Conservation (phyloP, 345 rosid species). For the Lepidium didymum region DNA sequence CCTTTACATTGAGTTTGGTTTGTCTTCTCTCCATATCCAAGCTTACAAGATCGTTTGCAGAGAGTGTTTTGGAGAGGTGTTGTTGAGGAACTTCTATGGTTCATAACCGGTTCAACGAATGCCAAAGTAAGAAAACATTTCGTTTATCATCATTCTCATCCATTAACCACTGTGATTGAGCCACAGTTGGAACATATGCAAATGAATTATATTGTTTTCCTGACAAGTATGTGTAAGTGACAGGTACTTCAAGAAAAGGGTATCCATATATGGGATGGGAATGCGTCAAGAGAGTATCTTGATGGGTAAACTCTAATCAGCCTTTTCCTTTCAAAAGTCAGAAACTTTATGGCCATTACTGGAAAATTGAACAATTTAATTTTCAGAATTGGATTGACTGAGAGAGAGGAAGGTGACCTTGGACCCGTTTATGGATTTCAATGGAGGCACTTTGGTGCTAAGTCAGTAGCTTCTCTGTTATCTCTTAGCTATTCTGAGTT, state of each 20-base stretch:
- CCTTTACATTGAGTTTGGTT: neutral
- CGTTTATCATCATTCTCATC: neutral
- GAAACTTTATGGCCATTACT: neutral
- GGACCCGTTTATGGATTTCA: constrained; percentile 98
- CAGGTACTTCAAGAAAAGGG: constrained; percentile 95
- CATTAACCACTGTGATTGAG: neutral
- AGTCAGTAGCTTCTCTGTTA: constrained; percentile 36
- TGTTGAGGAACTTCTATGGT: constrained; percentile 98
- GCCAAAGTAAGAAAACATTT: constrained; percentile 55
- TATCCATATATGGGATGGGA: constrained; percentile 92
- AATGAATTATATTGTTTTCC: neutral
- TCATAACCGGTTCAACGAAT: constrained; percentile 91
- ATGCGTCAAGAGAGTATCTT: constrained; percentile 90
- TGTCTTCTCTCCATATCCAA: neutral
- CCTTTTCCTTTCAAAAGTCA: neutral
- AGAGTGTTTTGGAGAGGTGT: constrained; percentile 98
- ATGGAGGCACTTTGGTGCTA: constrained; percentile 99
- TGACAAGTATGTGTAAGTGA: constrained; percentile 6
- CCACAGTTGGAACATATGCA: neutral
- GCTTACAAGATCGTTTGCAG: constrained; percentile 31
- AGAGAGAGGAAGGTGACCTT: constrained; percentile 89
- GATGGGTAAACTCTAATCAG: constrained; percentile 42
- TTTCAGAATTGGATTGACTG: constrained; percentile 68
- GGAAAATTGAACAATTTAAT: neutral
- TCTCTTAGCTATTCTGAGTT: neutral